A percentile compares a stretch with the other conserved stretches of the same genome.
Conservation (phyloP, 257 asterid species). For the Solanum verrucosum region DNA sequence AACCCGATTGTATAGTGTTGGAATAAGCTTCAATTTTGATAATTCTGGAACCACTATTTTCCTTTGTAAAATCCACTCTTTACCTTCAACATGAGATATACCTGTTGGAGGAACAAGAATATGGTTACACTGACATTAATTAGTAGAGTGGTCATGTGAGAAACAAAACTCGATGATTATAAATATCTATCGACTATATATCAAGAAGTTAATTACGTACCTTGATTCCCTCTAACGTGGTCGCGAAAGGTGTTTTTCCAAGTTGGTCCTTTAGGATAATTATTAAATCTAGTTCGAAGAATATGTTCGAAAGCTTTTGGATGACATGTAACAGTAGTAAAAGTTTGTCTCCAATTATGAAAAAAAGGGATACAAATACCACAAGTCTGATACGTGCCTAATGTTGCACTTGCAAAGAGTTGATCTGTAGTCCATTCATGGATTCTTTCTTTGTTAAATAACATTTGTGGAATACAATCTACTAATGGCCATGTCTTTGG, state of each 20-base stretch:
- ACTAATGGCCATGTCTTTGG: not conserved
- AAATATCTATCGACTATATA: too few relatives aligned
- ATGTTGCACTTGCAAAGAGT: not conserved
- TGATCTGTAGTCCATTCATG: not conserved
- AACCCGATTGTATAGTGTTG: too few relatives aligned
- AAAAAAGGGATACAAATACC: not conserved
- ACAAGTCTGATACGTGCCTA: not conserved
- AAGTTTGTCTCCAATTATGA: not conserved
- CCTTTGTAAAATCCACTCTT: too few relatives aligned
- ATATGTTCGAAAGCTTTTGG: not conserved
- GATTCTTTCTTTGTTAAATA: not conserved
- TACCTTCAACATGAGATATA: too few relatives aligned
- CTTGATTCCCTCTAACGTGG: not conserved
- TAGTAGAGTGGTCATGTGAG: too few relatives aligned
- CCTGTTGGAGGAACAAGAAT: too few relatives aligned
- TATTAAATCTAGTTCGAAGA: not conserved
- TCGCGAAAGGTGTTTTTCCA: not conserved
- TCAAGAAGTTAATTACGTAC: not conserved
- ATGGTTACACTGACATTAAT: too few relatives aligned
- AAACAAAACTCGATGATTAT: too few relatives aligned
- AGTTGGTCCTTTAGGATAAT: conserved; percentile 1
- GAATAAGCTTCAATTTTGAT: too few relatives aligned
- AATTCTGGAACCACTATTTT: too few relatives aligned
- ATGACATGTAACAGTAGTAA: not conserved
- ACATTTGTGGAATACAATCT: not conserved